These are phyloP conservation scores for Aureobasidium sp. DNA, from an alignment of 2,329 filamentous ascomycete genomes.

Conservation along the genomic window DNA sequence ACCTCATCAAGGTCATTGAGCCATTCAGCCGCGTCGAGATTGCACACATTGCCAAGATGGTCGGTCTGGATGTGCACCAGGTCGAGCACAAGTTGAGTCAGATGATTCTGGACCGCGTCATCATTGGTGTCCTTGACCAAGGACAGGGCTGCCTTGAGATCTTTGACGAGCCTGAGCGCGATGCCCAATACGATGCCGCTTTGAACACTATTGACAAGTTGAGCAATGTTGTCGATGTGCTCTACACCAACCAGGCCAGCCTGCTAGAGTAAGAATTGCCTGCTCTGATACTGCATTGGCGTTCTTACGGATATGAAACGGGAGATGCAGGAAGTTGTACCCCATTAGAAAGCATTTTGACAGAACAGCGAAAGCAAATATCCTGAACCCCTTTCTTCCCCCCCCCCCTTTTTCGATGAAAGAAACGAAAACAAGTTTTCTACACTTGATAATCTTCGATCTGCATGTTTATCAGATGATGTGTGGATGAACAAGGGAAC, in stretches of 20 bases:
- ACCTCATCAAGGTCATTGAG: slow-evolving; percentile 99
- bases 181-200: slow-evolving; percentile 89
- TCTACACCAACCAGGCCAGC: slow-evolving; percentile 96
- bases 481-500: too few relatives aligned
- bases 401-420: too few relatives aligned
- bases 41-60: slow-evolving; percentile 93
- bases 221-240: slow-evolving; percentile 90
- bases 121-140: slow-evolving; percentile 94
- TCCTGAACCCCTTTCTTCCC: too few relatives aligned
- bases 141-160: slow-evolving; percentile 96
- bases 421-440: too few relatives aligned
- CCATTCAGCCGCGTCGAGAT: slow-evolving; percentile 97
- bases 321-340: not conserved
- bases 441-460: too few relatives aligned
- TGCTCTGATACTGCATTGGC: not conserved
- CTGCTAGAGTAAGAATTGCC: slow-evolving; percentile 63
- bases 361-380: too few relatives aligned
- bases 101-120: slow-evolving; percentile 99
- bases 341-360: not conserved
- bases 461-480: too few relatives aligned
- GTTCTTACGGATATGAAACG: too few relatives aligned
- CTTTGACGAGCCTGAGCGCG: slow-evolving; percentile 88
- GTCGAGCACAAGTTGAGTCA: slow-evolving; percentile 97
- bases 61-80: slow-evolving; percentile 89
- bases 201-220: slow-evolving; percentile 94